A percentile compares a stretch with the other conserved stretches of the same genome.
Conservation (phyloP, 306 rosid species). For the Prunus fruticosa region DNA sequence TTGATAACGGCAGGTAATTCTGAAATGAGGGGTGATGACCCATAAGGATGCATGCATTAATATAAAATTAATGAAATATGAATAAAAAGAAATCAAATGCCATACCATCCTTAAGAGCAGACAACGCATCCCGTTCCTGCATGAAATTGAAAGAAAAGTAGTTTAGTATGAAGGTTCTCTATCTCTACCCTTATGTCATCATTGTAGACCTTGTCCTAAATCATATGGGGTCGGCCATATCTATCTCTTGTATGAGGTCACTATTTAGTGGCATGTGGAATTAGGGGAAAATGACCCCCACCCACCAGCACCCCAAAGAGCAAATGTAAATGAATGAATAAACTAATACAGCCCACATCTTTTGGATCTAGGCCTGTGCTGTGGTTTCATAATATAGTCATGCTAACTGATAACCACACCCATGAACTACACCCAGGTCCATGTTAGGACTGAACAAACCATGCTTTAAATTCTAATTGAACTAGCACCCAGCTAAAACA, state of each 20-base stretch:
- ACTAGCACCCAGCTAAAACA: not conserved
- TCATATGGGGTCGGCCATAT: not conserved
- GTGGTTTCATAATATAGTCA: not conserved
- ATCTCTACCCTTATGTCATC: not conserved
- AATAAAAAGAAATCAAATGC: constrained; percentile 6
- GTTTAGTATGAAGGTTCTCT: constrained; percentile 13
- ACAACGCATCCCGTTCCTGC: constrained; percentile 60
- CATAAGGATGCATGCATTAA: not conserved
- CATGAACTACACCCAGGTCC: not conserved
- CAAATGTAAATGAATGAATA: not conserved
- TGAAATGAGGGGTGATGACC: not conserved
- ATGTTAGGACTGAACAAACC: not conserved
- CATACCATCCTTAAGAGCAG: constrained; percentile 75
- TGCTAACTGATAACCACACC: not conserved
- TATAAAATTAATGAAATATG: not conserved
- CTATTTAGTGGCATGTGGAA: not conserved
- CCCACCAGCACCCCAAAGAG: not conserved
- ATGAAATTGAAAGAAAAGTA: constrained; percentile 12
- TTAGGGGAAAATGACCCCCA: not conserved
- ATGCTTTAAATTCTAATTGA: not conserved
- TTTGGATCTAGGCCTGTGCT: not conserved
- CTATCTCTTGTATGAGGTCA: not conserved
- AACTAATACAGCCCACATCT: not conserved
- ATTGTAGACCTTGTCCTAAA: not conserved
- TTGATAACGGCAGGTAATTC: not conserved